Evolutionary conservation across 331 rosid species (phyloP).

Genomic region (Erythrophleum ivorense): DNA sequence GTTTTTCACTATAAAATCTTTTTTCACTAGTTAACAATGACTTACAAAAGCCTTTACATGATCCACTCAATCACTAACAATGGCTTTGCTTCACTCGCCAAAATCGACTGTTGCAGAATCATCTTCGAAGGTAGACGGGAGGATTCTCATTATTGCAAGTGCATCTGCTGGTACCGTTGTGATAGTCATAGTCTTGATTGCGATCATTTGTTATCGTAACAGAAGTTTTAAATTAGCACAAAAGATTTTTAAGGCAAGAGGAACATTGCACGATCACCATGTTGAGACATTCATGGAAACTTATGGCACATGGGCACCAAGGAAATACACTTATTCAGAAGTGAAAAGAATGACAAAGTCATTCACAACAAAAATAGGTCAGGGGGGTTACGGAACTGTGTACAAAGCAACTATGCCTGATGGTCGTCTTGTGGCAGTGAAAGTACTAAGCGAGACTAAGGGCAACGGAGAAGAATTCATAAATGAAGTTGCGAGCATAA

Average conservation of each 20-base stretch:
- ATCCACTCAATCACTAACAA: too few relatives aligned
- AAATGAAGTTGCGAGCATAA: constrained; percentile 56
- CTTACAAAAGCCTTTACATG: too few relatives aligned
- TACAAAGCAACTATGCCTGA: constrained; percentile 47
- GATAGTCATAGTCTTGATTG: not conserved
- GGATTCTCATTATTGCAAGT: not conserved
- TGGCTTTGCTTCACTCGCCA: not conserved
- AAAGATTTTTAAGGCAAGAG: not conserved
- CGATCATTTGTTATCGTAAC: not conserved
- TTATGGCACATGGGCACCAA: constrained; percentile 21
- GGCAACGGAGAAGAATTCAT: constrained; percentile 48
- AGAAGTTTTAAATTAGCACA: not conserved
- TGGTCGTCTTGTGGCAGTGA: constrained; percentile 50
- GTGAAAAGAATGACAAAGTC: constrained; percentile 46
- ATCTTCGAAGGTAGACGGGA: too few relatives aligned
- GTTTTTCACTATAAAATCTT: too few relatives aligned
- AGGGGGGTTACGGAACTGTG: constrained; percentile 54
- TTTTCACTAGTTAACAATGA: too few relatives aligned
- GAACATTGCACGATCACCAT: not conserved
- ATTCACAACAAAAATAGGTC: constrained; percentile 41
- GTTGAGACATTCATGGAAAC: constrained; percentile 29
- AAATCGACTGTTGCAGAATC: not conserved
- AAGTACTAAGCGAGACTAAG: constrained; percentile 36
- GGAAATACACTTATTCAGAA: constrained; percentile 28
- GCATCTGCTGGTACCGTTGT: not conserved